Evolutionary conservation across 31 red algal species (phyloP).

Genomic region (Odonthalia washingtoniensis): DNA sequence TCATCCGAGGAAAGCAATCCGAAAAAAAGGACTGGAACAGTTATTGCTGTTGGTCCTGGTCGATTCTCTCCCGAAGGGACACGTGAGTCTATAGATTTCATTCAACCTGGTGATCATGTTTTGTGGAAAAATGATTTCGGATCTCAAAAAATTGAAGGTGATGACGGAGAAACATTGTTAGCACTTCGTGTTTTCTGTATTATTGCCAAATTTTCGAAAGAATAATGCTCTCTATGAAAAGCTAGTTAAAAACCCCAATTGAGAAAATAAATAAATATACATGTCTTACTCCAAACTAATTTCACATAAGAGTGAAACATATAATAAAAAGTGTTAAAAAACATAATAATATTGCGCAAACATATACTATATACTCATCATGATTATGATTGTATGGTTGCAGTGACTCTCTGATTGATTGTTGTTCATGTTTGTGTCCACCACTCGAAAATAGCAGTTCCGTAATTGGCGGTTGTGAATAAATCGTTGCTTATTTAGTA

Average conservation of each 20-base stretch:
- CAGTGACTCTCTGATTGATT: no score
- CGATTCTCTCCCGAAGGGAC: slow-evolving; percentile 18
- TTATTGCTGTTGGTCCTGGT: slow-evolving; percentile 45
- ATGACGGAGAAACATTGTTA: slow-evolving; percentile 12
- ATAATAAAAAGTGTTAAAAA: no score
- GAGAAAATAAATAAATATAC: no score
- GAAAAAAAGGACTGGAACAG: slow-evolving; percentile 39
- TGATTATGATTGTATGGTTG: no score
- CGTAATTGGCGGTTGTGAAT: no score
- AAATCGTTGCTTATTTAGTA: slow-evolving; percentile 80
- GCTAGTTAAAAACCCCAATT: no score
- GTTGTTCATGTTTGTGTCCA: background rate
- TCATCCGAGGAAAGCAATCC: slow-evolving; percentile 7
- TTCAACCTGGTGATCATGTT: slow-evolving; percentile 37
- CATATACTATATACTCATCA: no score
- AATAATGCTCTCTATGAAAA: no score
- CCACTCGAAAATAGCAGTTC: background rate
- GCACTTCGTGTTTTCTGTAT: slow-evolving; percentile 33
- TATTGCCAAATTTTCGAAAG: slow-evolving; percentile 14
- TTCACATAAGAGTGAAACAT: no score
- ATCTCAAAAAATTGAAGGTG: slow-evolving; percentile 10
- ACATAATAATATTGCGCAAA: no score
- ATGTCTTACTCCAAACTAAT: no score
- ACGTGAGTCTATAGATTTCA: slow-evolving; percentile 6
- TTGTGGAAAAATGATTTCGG: slow-evolving; percentile 55